A percentile compares a stretch with the other conserved stretches of the same genome.
Evolutionary conservation across 2,329 filamentous ascomycete species (phyloP).

Genomic region (Hypoxylon sp.): DNA sequence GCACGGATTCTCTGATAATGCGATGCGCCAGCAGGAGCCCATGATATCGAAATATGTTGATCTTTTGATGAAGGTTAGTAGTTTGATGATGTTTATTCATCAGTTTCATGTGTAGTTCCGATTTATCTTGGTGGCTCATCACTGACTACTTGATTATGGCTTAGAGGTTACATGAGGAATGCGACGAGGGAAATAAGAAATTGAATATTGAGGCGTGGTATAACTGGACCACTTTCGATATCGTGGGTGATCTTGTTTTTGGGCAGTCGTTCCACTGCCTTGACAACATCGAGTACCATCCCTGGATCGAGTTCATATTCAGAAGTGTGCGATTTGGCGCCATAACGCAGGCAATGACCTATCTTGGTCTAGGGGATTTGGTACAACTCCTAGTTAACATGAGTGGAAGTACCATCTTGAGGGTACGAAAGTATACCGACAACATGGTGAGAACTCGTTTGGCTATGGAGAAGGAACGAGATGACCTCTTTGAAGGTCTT

Average conservation of each 20-base stretch:
- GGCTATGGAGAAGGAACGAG: conserved; percentile 33
- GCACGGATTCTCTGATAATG: conserved; percentile 44
- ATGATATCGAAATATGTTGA: conserved; percentile 52
- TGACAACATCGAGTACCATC: conserved; percentile 43
- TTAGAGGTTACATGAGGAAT: conserved; percentile 48
- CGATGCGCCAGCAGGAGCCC: conserved; percentile 45
- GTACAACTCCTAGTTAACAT: conserved; percentile 36
- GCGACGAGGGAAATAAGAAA: conserved; percentile 34
- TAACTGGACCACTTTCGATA: conserved; percentile 47
- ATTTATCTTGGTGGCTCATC: not conserved
- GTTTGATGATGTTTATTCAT: not conserved
- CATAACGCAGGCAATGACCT: conserved; percentile 31
- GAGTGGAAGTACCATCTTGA: conserved; percentile 22
- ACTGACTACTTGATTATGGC: not conserved
- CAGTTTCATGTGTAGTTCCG: not conserved
- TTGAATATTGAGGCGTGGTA: conserved; percentile 50
- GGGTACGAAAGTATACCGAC: conserved; percentile 32
- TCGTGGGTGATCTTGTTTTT: conserved; percentile 48
- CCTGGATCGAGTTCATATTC: conserved; percentile 48
- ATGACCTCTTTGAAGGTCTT: conserved; percentile 48
- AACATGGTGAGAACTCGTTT: conserved; percentile 40
- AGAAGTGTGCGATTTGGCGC: conserved; percentile 42
- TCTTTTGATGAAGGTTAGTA: conserved; percentile 47
- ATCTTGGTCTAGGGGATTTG: conserved; percentile 35
- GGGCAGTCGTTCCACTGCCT: conserved; percentile 54